These are phyloP conservation scores for Ramaria rubella DNA, from an alignment of 768 basidiomycete species.

Conservation along the genomic window DNA sequence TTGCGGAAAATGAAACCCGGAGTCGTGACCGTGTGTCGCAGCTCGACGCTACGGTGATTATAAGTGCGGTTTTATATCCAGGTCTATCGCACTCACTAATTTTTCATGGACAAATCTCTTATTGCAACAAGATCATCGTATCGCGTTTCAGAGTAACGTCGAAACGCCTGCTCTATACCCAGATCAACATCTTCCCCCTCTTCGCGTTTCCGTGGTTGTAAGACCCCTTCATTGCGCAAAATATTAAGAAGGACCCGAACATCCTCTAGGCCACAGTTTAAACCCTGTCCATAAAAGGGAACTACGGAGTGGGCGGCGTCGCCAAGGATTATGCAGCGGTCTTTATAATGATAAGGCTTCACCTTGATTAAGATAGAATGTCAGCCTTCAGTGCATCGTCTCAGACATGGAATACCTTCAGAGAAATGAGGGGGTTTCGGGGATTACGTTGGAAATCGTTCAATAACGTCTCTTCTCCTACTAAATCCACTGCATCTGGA, in stretches of 20 bases:
- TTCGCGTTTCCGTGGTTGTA: slow-evolving; percentile 40
- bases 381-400: too few relatives aligned
- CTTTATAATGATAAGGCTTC: slow-evolving; percentile 85
- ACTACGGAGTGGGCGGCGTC: slow-evolving; percentile 98
- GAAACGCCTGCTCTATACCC: slow-evolving; percentile 58
- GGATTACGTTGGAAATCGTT: slow-evolving; percentile 80
- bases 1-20: slow-evolving; percentile 73
- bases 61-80: background rate
- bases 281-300: slow-evolving; percentile 95
- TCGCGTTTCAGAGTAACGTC: slow-evolving; percentile 72
- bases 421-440: slow-evolving; percentile 82
- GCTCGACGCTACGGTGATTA: slow-evolving; percentile 63
- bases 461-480: slow-evolving; percentile 74
- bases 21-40: slow-evolving; percentile 88
- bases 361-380: slow-evolving; percentile 48
- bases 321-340: slow-evolving; percentile 81
- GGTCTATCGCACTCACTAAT: slow-evolving; percentile 67
- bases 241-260: slow-evolving; percentile 80
- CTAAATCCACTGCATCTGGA: slow-evolving; percentile 75
- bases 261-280: slow-evolving; percentile 97
- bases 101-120: slow-evolving; percentile 87
- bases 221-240: slow-evolving; percentile 56
- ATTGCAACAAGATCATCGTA: slow-evolving; percentile 89
- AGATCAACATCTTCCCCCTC: slow-evolving; percentile 40
- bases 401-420: slow-evolving; percentile 57